These are phyloP conservation scores for Aquilaria agallochum DNA, from an alignment of 441 rosid genomes.

Conservation along the genomic window DNA sequence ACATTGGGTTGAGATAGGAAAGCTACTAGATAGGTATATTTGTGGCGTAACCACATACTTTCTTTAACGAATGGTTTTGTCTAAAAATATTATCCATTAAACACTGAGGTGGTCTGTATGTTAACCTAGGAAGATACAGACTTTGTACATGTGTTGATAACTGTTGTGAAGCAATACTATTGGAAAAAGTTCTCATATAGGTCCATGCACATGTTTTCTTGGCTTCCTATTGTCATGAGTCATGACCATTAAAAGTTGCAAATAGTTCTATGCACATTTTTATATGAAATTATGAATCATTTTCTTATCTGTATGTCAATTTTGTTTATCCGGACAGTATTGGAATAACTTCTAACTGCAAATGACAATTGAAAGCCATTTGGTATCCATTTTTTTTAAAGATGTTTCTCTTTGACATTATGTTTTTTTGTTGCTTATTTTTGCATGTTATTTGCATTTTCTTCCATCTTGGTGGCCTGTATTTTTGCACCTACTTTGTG, in stretches of 20 bases:
- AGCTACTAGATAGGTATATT: constrained; percentile 69
- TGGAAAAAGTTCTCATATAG: constrained; percentile 78
- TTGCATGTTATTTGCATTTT: too few relatives aligned
- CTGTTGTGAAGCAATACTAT: constrained; percentile 73
- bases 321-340: too few relatives aligned
- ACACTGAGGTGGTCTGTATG: constrained; percentile 8
- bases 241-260: constrained; percentile 3
- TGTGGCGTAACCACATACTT: not conserved
- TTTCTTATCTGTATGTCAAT: too few relatives aligned
- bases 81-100: not conserved
- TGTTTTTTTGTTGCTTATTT: too few relatives aligned
- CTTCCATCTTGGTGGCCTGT: too few relatives aligned
- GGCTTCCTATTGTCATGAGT: constrained; percentile 2
- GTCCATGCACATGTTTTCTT: constrained; percentile 17
- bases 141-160: constrained; percentile 70
- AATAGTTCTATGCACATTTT: constrained; percentile 6
- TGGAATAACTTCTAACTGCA: too few relatives aligned
- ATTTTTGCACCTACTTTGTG: too few relatives aligned
- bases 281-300: not conserved
- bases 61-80: not conserved
- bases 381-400: too few relatives aligned
- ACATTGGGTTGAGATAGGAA: constrained; percentile 72
- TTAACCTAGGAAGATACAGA: constrained; percentile 46
- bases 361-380: too few relatives aligned
- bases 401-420: too few relatives aligned